Evolutionary conservation across 441 rosid genomes (phyloP).

Genomic region (Dalechampia spathulata): DNA sequence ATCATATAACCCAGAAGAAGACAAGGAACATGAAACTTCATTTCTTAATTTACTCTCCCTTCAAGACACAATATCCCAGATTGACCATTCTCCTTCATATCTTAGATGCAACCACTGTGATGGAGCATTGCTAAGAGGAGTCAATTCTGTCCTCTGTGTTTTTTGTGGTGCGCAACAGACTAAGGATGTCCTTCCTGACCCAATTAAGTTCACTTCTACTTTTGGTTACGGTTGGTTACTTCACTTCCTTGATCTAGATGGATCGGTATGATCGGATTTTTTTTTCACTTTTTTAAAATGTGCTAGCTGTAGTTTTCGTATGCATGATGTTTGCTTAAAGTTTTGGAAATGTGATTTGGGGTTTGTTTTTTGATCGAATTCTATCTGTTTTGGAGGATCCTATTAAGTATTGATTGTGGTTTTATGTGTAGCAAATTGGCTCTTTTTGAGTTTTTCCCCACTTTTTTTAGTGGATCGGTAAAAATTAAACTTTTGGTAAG

Average conservation of each 20-base stretch:
- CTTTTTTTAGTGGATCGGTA: too few species aligned
- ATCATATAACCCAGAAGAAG: conserved; percentile 16
- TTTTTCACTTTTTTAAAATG: too few species aligned
- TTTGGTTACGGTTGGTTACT: conserved; percentile 64
- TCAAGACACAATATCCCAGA: conserved; percentile 40
- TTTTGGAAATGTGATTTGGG: too few species aligned
- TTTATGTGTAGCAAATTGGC: too few species aligned
- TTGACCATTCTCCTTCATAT: conserved; percentile 52
- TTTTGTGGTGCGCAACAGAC: conserved; percentile 63
- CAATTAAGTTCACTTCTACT: conserved; percentile 61
- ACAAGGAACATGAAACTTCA: conserved; percentile 40
- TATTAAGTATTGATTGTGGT: too few species aligned
- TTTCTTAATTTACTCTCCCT: conserved; percentile 33
- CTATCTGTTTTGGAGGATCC: too few species aligned
- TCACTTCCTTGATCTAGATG: conserved; percentile 54
- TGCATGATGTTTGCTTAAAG: too few species aligned
- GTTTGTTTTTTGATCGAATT: too few species aligned
- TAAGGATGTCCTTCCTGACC: conserved; percentile 42
- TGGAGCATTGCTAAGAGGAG: conserved; percentile 59
- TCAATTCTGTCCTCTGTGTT: conserved; percentile 55
- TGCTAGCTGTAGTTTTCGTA: too few species aligned
- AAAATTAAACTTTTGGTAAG: too few species aligned
- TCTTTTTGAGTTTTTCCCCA: too few species aligned
- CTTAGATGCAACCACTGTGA: conserved; percentile 67
- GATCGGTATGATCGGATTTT: too few species aligned